phyloP scores from a whole-genome alignment of 78 protist species.

The Speleostelium caveatum region DNA sequence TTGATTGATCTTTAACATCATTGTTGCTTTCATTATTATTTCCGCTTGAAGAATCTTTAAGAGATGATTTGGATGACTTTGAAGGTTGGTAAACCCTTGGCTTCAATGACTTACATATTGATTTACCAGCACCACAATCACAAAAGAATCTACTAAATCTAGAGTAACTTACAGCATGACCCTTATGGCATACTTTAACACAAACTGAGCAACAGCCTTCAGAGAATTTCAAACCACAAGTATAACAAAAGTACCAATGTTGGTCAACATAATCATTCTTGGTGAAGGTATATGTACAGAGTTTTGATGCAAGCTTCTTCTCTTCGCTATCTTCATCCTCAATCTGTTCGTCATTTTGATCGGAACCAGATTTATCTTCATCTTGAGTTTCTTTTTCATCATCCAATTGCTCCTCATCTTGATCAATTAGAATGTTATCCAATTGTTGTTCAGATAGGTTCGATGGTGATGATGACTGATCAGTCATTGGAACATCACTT shows the following conservation, averaged over 20 bases:
- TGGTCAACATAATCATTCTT: slow-evolving; percentile 71
- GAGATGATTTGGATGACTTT: background rate
- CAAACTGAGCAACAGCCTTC: slow-evolving; percentile 92
- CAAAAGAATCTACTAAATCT: slow-evolving; percentile 89
- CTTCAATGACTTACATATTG: slow-evolving; percentile 20
- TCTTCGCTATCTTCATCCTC: slow-evolving; percentile 21
- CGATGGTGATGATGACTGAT: background rate
- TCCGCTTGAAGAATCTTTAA: background rate
- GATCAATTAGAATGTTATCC: slow-evolving; percentile 14
- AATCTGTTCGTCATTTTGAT: background rate
- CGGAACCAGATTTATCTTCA: slow-evolving; percentile 13
- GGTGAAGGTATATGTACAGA: slow-evolving; percentile 50
- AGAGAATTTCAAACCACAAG: slow-evolving; percentile 81
- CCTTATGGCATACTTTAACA: slow-evolving; percentile 86
- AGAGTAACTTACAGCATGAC: slow-evolving; percentile 87
- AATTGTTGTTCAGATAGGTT: background rate
- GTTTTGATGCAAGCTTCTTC: slow-evolving; percentile 17
- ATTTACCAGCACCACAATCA: slow-evolving; percentile 91
- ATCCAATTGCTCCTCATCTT: slow-evolving; percentile 19
- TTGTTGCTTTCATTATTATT: too few species aligned
- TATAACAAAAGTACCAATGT: slow-evolving; percentile 91
- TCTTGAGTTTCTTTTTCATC: background rate
- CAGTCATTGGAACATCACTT: background rate
- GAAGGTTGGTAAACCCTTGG: slow-evolving; percentile 16
- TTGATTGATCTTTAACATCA: background rate